These are phyloP conservation scores for Colletotrichum sojae DNA, from an alignment of 2,329 filamentous ascomycete species.

Conservation along the genomic window DNA sequence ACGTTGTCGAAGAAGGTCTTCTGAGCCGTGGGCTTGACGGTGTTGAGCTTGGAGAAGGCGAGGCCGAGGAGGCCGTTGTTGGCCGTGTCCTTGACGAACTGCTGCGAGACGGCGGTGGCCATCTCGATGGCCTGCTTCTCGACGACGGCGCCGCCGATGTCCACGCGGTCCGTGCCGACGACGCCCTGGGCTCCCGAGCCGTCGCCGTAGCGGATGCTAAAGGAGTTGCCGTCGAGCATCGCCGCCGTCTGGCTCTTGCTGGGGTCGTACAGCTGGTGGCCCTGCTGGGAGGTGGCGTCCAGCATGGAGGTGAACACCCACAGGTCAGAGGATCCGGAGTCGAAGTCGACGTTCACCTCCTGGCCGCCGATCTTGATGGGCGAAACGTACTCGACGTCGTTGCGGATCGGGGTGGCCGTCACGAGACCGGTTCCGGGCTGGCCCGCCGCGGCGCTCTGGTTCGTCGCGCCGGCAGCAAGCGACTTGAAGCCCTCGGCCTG, in stretches of 20 bases:
- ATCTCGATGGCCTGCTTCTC: constrained; percentile 76
- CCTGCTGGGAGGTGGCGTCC: constrained; percentile 55
- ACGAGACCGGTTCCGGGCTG: constrained; percentile 66
- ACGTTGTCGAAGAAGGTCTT: constrained; percentile 84
- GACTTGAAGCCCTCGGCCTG: constrained; percentile 45
- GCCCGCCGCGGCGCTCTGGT: constrained; percentile 34
- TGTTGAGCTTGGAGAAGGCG: constrained; percentile 76
- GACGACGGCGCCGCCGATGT: constrained; percentile 76
- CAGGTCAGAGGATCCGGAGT: constrained; percentile 82
- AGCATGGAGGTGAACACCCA: constrained; percentile 80
- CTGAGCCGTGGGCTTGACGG: constrained; percentile 72
- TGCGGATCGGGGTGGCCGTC: constrained; percentile 73
- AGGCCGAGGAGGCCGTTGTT: constrained; percentile 80
- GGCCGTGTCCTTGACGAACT: constrained; percentile 71
- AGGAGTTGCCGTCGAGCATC: constrained; percentile 62
- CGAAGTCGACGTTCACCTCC: constrained; percentile 78
- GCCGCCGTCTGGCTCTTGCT: constrained; percentile 52
- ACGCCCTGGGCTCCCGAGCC: constrained; percentile 72
- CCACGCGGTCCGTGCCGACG: constrained; percentile 78
- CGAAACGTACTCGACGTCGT: constrained; percentile 79
- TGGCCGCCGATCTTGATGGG: constrained; percentile 80
- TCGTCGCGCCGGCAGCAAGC: constrained; percentile 14
- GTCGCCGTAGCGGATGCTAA: constrained; percentile 79
- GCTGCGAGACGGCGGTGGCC: constrained; percentile 69
- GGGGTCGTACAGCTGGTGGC: constrained; percentile 63